Evolutionary conservation across 768 basidiomycete species (phyloP), one percentile per base, ranked within the genome.

Genomic region (Cantharellus anzutake): DNA sequence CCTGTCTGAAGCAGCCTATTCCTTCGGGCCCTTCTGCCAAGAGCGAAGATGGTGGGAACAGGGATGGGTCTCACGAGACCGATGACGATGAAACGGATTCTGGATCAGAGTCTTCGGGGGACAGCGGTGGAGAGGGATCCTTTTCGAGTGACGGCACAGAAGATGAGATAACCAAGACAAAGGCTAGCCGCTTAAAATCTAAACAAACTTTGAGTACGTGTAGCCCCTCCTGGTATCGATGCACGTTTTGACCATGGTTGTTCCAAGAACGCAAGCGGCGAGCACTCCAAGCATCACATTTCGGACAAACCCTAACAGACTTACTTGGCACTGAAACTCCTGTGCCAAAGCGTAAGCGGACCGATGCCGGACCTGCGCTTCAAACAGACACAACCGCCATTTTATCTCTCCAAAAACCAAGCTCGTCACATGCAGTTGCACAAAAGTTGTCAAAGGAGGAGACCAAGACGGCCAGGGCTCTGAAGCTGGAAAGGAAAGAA

Each of bases 381-480:
- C 20, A 29, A 29, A 29, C 20, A 29, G 20, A 29, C 20, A 29
- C 20, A 48, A 11, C 69, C 80, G 50, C 88, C 87, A 0, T 74
- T 91, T 41, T 86, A 86, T 4, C 78, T 91, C 61, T 88, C 84
- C 68, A 84, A 86, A 48, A 48, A 29, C 29, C 44, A 11, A 11
- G 44, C 11, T 11, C 11, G 5, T 84, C 84, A 2, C 73, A 83
- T 53, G 75, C 78, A 58, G 71, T 78, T 64, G 80, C 79, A 71
- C 78, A 75, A 51, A 85, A 84, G 63, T 83, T 87, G 63, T 80
- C 85, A 68, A 90, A 83, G 67, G 70, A 85, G 48, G 85, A 91
- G 67, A 69, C 71, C 60, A 78, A 77, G 66, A 86, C 86, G 2
- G 83, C 78, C 68, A 86, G 81, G 64, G 76, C 61, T 37, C 60